These are phyloP conservation scores for Tetracentron sinense DNA, from an alignment of 164 flowering plant species.

Conservation along the genomic window DNA sequence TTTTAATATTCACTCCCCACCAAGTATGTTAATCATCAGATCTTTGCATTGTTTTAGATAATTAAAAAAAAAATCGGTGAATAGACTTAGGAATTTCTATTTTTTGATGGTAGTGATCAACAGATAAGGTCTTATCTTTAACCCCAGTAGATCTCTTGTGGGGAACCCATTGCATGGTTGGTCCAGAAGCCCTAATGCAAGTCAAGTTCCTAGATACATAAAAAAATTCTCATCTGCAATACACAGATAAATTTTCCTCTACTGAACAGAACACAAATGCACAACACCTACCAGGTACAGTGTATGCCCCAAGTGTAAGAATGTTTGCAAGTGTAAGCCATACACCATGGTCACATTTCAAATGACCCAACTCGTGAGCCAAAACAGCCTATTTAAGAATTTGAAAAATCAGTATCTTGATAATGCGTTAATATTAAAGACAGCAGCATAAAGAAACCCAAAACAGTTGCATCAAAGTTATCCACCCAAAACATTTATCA, in stretches of 20 bases:
- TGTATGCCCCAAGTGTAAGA: slow-evolving; percentile 84
- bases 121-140: not conserved
- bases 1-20: no score
- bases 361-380: slow-evolving; percentile 97
- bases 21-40: not conserved
- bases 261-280: not conserved
- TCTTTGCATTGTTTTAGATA: not conserved
- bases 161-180: not conserved
- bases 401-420: not conserved
- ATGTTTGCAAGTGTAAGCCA: slow-evolving; percentile 97
- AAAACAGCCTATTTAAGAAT: slow-evolving; percentile 65
- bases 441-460: not conserved
- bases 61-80: no score
- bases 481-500: not conserved
- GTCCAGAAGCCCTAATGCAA: not conserved
- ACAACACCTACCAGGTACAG: slow-evolving; percentile 67
- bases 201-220: not conserved
- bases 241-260: not conserved
- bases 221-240: not conserved
- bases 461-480: not conserved
- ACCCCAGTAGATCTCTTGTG: not conserved
- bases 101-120: not conserved
- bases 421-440: not conserved
- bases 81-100: not conserved
- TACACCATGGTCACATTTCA: slow-evolving; percentile 96